Percentiles rank a stretch among this genome's conserved stretches.
Evolutionary conservation across 2,329 filamentous ascomycete genomes (phyloP).

Genomic region (Xylariaceae sp.): DNA sequence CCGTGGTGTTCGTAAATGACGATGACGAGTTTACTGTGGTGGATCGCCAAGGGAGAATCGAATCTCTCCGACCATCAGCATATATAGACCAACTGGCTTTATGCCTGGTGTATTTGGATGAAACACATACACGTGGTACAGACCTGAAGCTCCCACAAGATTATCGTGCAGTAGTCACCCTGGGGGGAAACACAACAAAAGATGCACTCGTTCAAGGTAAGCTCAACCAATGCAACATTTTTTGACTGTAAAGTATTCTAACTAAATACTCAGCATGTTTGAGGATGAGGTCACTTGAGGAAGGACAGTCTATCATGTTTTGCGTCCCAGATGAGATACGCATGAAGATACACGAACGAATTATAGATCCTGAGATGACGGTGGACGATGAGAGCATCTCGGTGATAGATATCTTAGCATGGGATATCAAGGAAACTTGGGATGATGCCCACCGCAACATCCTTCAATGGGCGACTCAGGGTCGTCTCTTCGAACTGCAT

Average conservation of each 20-base stretch:
- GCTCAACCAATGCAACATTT: slow-evolving; percentile 9
- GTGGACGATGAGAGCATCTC: slow-evolving; percentile 32
- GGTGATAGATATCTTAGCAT: slow-evolving; percentile 55
- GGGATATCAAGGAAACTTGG: slow-evolving; percentile 59
- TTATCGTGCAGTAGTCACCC: slow-evolving; percentile 64
- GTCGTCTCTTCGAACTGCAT: slow-evolving; percentile 47
- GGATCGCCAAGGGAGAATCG: slow-evolving; percentile 43
- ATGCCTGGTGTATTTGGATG: slow-evolving; percentile 68
- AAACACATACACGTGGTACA: slow-evolving; percentile 67
- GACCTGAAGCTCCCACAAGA: slow-evolving; percentile 60
- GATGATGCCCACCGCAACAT: slow-evolving; percentile 47
- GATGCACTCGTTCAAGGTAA: slow-evolving; percentile 67
- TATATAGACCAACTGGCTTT: slow-evolving; percentile 53
- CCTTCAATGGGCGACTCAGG: slow-evolving; percentile 61
- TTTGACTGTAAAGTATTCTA: not conserved
- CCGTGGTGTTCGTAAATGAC: slow-evolving; percentile 57
- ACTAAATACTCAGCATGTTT: slow-evolving; percentile 55
- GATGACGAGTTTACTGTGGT: slow-evolving; percentile 54
- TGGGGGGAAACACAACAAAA: slow-evolving; percentile 65
- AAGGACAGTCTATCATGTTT: slow-evolving; percentile 64
- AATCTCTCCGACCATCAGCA: slow-evolving; percentile 56
- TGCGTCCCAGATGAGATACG: slow-evolving; percentile 59
- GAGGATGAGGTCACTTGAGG: slow-evolving; percentile 67
- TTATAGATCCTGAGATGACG: slow-evolving; percentile 4
- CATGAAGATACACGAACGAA: slow-evolving; percentile 49